phyloP scores from a whole-genome alignment of 2,329 filamentous ascomycete species.

The Cladosporium halotolerans region DNA sequence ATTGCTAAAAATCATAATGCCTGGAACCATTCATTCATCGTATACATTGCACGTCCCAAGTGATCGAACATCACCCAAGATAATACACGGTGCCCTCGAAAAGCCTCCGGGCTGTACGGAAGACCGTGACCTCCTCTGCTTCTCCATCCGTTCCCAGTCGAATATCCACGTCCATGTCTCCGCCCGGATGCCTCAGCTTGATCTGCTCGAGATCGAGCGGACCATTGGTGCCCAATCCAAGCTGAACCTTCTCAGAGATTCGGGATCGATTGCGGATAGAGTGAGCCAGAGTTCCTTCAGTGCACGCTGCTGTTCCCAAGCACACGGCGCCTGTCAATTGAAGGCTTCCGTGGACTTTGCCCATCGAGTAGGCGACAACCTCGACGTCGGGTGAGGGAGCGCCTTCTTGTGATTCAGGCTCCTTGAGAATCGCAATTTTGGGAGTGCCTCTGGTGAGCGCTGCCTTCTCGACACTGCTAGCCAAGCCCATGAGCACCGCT shows the following conservation, averaged over 20 bases:
- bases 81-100: slow-evolving; percentile 22
- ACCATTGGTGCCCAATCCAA: neutral
- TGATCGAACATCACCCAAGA: neutral
- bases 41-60: neutral
- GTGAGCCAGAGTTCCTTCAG: slow-evolving; percentile 26
- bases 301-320: slow-evolving; percentile 26
- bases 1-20: neutral
- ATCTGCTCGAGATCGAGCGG: slow-evolving; percentile 15
- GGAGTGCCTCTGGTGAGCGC: slow-evolving; percentile 20
- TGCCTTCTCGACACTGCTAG: slow-evolving; percentile 17
- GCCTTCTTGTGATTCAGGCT: slow-evolving; percentile 5
- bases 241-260: slow-evolving; percentile 1
- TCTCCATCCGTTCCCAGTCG: slow-evolving; percentile 15
- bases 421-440: slow-evolving; percentile 20
- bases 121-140: slow-evolving; percentile 22
- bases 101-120: slow-evolving; percentile 18
- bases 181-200: slow-evolving; percentile 23
- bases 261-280: slow-evolving; percentile 14
- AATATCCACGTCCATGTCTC: slow-evolving; percentile 25
- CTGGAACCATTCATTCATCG: neutral
- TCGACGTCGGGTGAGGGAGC: slow-evolving; percentile 13
- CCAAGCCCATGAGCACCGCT: slow-evolving; percentile 19
- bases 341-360: slow-evolving; percentile 28
- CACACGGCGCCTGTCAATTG: slow-evolving; percentile 32
- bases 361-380: slow-evolving; percentile 28